Base-by-base conservation (phyloP, 2,329 filamentous ascomycete species). In the Bisporella sp. region DNA sequence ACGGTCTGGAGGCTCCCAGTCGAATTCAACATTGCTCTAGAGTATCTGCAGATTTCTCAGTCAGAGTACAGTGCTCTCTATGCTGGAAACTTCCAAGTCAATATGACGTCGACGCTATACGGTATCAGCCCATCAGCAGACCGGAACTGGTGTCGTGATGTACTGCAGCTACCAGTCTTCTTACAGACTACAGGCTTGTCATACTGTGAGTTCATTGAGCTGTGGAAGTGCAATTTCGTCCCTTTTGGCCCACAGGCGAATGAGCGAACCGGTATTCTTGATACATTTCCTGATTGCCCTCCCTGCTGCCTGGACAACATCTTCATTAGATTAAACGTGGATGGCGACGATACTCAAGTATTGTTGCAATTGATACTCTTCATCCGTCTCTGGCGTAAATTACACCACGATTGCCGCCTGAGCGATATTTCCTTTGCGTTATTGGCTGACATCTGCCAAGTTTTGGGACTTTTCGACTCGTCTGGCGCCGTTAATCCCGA, bases 41-140 rank as follows among this genome's bases (percentile, higher is more conserved):
- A 49, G 29, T 49, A 49, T 37, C 47, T 49, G 4, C 40, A 44
- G 5, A 49, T 49, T 9, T 49, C 47, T 13, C 29, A 13, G 5
- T 5, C 37, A 12, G 47, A 49, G 35, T 39, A 44, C 31, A 8
- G 29, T 7, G 32, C 40, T 44, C 44, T n/a, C 40, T 44, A 13
- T 11, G 9, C 35, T 39, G 35, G 35, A 13, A 13, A 40, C 32
- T 40, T 6, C 35, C 35, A 2, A 3, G 35, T 39, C 28, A 47
- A 41, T 13, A 21, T 21, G 6, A 8, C 31, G 21, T 47, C 11
- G 13, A 40, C 5, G 21, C 13, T 40, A 11, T 47, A 6, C 32
- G 29, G 5, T 2, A 5, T 39, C 13, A 13, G 31, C 32, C 41
- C 13, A 30, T 5, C 13, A 41, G 35, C 9, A 39, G 35, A 39